Evolutionary conservation across 306 rosid genomes (phyloP).

Genomic region (Prunus padus): DNA sequence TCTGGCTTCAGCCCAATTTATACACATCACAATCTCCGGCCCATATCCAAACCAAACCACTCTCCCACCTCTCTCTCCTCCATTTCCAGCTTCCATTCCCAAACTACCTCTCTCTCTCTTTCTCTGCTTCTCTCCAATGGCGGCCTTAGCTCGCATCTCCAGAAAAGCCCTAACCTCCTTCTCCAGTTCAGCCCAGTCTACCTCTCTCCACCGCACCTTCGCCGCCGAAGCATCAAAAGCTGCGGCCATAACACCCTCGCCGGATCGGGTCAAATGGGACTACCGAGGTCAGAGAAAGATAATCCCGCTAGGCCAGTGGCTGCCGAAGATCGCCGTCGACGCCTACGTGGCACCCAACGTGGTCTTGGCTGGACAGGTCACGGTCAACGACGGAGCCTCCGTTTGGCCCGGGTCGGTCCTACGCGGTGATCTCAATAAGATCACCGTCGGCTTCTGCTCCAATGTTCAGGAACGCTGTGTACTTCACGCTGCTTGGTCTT

Average conservation of each 20-base stretch:
- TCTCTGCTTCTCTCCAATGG: slow-evolving; percentile 37
- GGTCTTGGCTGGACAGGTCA: slow-evolving; percentile 95
- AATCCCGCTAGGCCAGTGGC: slow-evolving; percentile 93
- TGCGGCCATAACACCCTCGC: slow-evolving; percentile 41
- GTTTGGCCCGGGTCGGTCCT: slow-evolving; percentile 94
- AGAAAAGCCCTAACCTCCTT: slow-evolving; percentile 53
- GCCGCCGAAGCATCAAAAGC: slow-evolving; percentile 55
- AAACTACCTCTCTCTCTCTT: slow-evolving; percentile 13
- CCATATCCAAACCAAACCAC: slow-evolving; percentile 6
- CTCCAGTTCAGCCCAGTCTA: slow-evolving; percentile 22
- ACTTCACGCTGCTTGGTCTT: slow-evolving; percentile 94
- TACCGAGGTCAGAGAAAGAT: slow-evolving; percentile 96
- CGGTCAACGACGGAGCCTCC: slow-evolving; percentile 84
- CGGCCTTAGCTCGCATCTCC: slow-evolving; percentile 75
- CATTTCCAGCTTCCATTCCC: slow-evolving; percentile 20
- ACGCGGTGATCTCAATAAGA: slow-evolving; percentile 98
- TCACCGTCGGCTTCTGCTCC: slow-evolving; percentile 87
- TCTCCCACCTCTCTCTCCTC: not conserved
- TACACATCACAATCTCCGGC: not conserved
- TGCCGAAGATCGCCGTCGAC: slow-evolving; percentile 87
- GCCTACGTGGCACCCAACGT: slow-evolving; percentile 99
- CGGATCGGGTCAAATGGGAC: slow-evolving; percentile 94
- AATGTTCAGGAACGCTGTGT: slow-evolving; percentile 94
- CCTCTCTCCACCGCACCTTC: slow-evolving; percentile 40
- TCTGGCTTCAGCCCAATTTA: not conserved